These are phyloP conservation scores for Colletotrichum sp. DNA, from an alignment of 2,329 filamentous ascomycete genomes.

Conservation along the genomic window DNA sequence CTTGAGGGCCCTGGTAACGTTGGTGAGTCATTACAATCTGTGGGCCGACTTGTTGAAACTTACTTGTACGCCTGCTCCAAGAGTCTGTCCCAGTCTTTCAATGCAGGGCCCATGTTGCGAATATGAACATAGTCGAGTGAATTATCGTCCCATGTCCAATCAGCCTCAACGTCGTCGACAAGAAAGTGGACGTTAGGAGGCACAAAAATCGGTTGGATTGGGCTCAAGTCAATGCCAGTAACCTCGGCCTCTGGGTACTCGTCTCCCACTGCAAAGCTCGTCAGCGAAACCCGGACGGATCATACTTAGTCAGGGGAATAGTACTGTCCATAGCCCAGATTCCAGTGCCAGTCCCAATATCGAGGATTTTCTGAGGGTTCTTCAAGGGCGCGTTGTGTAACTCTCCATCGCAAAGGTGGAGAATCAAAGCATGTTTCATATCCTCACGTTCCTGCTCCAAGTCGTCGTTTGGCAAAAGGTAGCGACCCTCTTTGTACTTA, in stretches of 20 bases:
- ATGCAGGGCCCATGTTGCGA: conserved; percentile 59
- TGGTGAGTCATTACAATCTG: too few relatives aligned
- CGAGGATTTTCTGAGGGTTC: conserved; percentile 53
- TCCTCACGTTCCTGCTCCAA: conserved; percentile 59
- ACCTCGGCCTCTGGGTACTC: conserved; percentile 56
- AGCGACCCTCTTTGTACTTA: conserved; percentile 37
- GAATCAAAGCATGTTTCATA: conserved; percentile 55
- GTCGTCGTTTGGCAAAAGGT: conserved; percentile 35
- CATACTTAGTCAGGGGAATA: not conserved
- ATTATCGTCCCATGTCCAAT: conserved; percentile 38
- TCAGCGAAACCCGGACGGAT: too few relatives aligned
- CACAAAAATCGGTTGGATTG: conserved; percentile 26
- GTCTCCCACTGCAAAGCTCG: conserved; percentile 51
- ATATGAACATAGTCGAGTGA: conserved; percentile 68
- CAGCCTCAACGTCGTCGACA: conserved; percentile 47
- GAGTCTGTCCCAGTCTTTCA: conserved; percentile 59
- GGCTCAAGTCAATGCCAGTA: conserved; percentile 28
- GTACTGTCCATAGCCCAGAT: conserved; percentile 63
- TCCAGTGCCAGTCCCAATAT: conserved; percentile 63
- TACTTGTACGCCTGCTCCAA: conserved; percentile 41
- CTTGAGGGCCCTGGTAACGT: not conserved
- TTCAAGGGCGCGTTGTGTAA: conserved; percentile 35
- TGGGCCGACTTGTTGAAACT: not conserved
- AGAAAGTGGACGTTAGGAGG: conserved; percentile 31
- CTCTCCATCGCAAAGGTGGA: conserved; percentile 34